Percentiles rank a stretch among this genome's conserved stretches.
Evolutionary conservation across 2,329 filamentous ascomycete genomes (phyloP).

Genomic region (Diaporthe sp.): DNA sequence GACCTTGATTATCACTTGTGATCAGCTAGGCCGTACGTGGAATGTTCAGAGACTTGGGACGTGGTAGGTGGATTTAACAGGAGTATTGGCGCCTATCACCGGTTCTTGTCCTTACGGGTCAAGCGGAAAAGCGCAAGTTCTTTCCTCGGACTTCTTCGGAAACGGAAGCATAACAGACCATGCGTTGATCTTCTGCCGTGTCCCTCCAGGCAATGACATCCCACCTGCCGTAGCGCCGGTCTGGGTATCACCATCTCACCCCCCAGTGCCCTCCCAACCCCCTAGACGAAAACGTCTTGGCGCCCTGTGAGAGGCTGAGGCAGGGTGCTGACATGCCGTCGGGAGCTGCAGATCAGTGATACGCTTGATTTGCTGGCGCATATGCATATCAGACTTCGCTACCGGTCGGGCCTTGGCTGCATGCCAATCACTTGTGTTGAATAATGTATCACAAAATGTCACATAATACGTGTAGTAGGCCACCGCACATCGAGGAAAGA

Average conservation of each 20-base stretch:
- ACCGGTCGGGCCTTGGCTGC: background rate
- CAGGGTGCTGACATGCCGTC: background rate
- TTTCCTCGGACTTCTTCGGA: too few species aligned
- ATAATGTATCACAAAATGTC: background rate
- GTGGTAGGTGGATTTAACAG: background rate
- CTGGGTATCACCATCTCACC: background rate
- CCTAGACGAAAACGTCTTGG: background rate
- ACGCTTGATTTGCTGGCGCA: background rate
- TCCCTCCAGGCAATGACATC: too few species aligned
- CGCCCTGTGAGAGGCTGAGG: background rate
- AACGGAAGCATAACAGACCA: background rate
- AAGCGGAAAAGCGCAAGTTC: too few species aligned
- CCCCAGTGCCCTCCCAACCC: too few species aligned
- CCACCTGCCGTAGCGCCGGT: background rate
- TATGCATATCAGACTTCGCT: background rate
- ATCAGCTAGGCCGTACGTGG: background rate
- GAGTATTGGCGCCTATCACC: background rate
- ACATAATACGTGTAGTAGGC: too few species aligned
- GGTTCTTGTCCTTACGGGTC: too few species aligned
- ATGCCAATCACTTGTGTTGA: background rate
- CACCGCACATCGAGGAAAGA: background rate
- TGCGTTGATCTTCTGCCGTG: background rate
- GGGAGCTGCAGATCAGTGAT: slow-evolving; percentile 9
- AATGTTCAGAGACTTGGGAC: background rate
- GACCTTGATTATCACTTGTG: background rate